These are phyloP conservation scores for Camellia sinensis DNA, from an alignment of 148 eudicot species.

Conservation along the genomic window DNA sequence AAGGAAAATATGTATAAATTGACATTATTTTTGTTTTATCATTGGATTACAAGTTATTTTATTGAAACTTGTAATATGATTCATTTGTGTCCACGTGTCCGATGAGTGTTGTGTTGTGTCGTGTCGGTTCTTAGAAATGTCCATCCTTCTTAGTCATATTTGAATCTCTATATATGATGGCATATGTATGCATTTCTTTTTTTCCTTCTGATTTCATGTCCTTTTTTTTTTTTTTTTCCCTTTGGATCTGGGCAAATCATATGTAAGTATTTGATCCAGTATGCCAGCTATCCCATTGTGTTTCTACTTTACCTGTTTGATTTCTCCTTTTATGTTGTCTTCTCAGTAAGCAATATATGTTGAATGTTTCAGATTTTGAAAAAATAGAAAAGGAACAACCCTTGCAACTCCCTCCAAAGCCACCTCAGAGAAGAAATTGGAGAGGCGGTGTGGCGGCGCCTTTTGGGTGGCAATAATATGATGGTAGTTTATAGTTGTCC, in stretches of 20 bases:
- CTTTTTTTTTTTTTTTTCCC: constrained; percentile 10
- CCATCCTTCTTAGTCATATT: no score
- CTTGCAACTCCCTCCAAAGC: constrained; percentile 72
- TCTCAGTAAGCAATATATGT: constrained; percentile 12
- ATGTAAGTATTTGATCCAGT: not conserved
- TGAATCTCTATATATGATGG: not conserved
- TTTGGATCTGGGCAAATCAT: not conserved
- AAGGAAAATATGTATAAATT: no score
- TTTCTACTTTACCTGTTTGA: not conserved
- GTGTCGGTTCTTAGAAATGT: no score
- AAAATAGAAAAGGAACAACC: constrained; percentile 67
- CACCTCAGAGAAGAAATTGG: constrained; percentile 82
- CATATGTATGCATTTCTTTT: not conserved
- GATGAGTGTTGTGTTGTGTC: no score
- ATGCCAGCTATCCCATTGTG: not conserved
- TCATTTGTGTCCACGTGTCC: no score
- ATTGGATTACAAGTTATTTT: no score
- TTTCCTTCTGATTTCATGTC: not conserved
- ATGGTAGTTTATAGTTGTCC: constrained; percentile 79
- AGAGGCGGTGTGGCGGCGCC: constrained; percentile 77
- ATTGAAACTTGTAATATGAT: no score
- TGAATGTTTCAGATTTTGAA: constrained; percentile 56
- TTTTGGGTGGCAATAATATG: constrained; percentile 91
- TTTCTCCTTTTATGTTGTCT: not conserved
- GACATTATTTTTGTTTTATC: no score